Conservation (phyloP, 768 basidiomycete genomes). For the Pleurotus sapidus region DNA sequence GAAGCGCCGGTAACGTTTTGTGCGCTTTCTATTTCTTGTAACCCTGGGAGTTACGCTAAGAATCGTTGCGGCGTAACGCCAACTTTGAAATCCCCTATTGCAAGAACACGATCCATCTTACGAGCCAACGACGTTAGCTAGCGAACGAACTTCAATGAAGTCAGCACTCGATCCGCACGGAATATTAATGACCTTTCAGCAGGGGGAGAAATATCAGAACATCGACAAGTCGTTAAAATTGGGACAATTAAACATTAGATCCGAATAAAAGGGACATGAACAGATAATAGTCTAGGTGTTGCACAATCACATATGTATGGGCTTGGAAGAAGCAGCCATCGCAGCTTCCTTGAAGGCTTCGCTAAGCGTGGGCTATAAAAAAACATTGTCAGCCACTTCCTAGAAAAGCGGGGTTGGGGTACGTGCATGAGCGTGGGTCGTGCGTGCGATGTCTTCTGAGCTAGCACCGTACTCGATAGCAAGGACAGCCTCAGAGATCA, state of each 20-base stretch:
- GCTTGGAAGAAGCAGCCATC: conserved; percentile 77
- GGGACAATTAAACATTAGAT: neutral
- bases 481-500: conserved; percentile 87
- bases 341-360: conserved; percentile 97
- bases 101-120: no score
- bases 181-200: no score
- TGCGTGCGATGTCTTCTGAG: conserved; percentile 90
- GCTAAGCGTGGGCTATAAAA: conserved; percentile 68
- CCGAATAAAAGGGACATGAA: neutral
- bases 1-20: no score
- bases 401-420: neutral
- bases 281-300: conserved; percentile 16
- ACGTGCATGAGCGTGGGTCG: conserved; percentile 87
- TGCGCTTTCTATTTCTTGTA: no score
- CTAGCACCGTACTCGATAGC: conserved; percentile 96
- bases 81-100: no score
- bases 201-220: no score
- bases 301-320: conserved; percentile 73
- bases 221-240: no score
- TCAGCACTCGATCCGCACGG: no score
- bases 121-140: no score
- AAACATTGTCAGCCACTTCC: neutral
- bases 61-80: no score
- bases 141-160: no score
- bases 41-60: no score